Evolutionary conservation across 1,139 yeast species (phyloP).

Genomic region (Sugiyamaella paludigena): DNA sequence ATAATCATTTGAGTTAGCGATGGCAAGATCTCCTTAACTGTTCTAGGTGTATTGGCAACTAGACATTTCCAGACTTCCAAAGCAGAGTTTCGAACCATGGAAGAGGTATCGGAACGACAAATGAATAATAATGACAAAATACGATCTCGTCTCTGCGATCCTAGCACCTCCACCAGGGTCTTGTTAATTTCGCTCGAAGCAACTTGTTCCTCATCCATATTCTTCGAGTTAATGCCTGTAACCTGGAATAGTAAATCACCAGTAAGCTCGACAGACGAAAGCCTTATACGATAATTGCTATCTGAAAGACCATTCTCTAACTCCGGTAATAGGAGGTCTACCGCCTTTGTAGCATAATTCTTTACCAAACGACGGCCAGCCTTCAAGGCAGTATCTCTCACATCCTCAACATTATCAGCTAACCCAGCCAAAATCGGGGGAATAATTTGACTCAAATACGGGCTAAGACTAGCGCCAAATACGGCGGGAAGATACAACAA

Average conservation of each 20-base stretch:
- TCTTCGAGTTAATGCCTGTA: conserved; percentile 75
- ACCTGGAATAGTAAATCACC: conserved; percentile 94
- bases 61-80: conserved; percentile 96
- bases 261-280: conserved; percentile 93
- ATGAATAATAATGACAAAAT: conserved; percentile 80
- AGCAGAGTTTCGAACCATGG: conserved; percentile 86
- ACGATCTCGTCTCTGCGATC: conserved; percentile 84
- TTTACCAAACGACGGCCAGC: conserved; percentile 91
- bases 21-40: conserved; percentile 91
- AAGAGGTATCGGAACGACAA: conserved; percentile 89
- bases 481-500: conserved; percentile 89
- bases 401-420: conserved; percentile 84
- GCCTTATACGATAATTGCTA: conserved; percentile 78
- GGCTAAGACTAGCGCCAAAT: conserved; percentile 89
- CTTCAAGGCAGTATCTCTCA: conserved; percentile 85
- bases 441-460: conserved; percentile 78
- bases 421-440: conserved; percentile 89
- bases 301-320: conserved; percentile 87
- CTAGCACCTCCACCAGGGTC: conserved; percentile 74
- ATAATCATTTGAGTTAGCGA: conserved; percentile 78
- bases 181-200: conserved; percentile 60
- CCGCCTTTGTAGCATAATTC: conserved; percentile 90
- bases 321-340: conserved; percentile 90
- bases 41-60: conserved; percentile 93
- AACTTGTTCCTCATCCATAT: conserved; percentile 51